Conservation (phyloP, 2,329 filamentous ascomycete genomes). For the Fusarium metavorans region DNA sequence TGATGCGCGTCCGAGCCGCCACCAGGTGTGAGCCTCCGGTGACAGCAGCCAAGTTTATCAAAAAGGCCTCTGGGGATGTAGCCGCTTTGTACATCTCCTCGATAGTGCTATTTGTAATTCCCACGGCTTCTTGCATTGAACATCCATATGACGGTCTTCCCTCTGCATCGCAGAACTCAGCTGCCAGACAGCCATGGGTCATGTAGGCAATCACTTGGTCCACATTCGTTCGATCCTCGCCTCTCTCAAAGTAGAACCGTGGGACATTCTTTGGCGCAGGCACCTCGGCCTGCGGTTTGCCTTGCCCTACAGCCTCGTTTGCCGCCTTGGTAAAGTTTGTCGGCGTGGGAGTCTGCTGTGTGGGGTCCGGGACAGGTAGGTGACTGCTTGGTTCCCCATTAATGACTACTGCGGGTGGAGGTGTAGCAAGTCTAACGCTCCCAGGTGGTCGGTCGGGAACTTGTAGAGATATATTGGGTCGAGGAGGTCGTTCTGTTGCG, state of each 20-base stretch:
- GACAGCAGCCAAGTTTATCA: constrained; percentile 70
- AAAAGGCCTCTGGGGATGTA: constrained; percentile 64
- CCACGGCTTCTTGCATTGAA: constrained; percentile 64
- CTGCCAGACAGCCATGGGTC: constrained; percentile 61
- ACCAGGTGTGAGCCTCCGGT: constrained; percentile 66
- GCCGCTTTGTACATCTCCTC: constrained; percentile 65
- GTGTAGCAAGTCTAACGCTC: constrained; percentile 72
- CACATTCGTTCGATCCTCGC: constrained; percentile 65
- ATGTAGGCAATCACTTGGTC: constrained; percentile 68
- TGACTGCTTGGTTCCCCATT: constrained; percentile 28
- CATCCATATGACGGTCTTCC: constrained; percentile 58
- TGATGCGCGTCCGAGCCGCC: constrained; percentile 54
- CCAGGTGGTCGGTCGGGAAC: constrained; percentile 67
- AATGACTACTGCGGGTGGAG: constrained; percentile 52
- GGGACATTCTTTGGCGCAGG: constrained; percentile 36
- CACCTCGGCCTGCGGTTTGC: constrained; percentile 12
- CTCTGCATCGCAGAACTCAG: constrained; percentile 63
- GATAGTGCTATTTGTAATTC: constrained; percentile 66
- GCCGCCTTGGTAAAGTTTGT: constrained; percentile 37
- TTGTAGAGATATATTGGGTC: constrained; percentile 56
- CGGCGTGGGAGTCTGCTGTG: constrained; percentile 7
- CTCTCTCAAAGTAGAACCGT: constrained; percentile 51
- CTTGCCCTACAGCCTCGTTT: constrained; percentile 23
- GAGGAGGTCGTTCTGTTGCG: constrained; percentile 42
- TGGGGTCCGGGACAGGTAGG: background rate